Evolutionary conservation across 1,139 yeast genomes (phyloP), one percentile per base, ranked within the genome.

Genomic region (Tardiomyces blankii): DNA sequence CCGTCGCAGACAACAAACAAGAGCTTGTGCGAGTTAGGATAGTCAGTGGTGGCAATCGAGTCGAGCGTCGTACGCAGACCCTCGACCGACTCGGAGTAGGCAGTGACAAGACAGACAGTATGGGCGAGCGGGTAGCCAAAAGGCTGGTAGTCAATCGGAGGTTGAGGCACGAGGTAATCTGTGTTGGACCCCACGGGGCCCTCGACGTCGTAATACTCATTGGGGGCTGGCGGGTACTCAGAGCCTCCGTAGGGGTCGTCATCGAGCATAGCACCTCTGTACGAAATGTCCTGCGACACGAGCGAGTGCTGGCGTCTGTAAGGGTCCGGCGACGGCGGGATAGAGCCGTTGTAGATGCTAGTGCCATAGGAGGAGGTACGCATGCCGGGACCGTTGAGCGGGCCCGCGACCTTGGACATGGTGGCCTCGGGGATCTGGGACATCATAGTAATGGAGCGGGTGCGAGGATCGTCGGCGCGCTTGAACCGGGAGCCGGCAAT

Each of bases 21-120:
- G 52, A 91, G 67, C 64, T 89, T 91, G 65, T 91, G 97, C 6
- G 96, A 85, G 64, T 87, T 88, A 49, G 97, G 96, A 62, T 83
- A 91, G 54, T 86, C 95, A 2, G 96, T 87, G 1, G 95, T 86
- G 16, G 95, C 87, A 49, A 91, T 63, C 1, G 97, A 89, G 63
- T 91, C 96, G 55, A 89, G 67, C 0, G 97, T 87, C 1, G 89
- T 80, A 57, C 97, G 75, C 51, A 91, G 66, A 52, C 94, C 96
- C 12, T 73, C 82, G 54, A 78, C 84, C 59, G 88, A 94, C 67
- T 91, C 98, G 1, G 97, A 88, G 62, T 91, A 91, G 60, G 96
- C 91, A 3, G 98, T 91, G 16, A 91, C 95, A 55, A 89, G 73
- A 56, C 80, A 77, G 59, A 91, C 75, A 0, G 85, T 72, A 59